Percentiles rank a stretch among this genome's conserved stretches.
Evolutionary conservation across 2,329 filamentous ascomycete genomes (phyloP).

Genomic region (Endoconidiophora laricicola): DNA sequence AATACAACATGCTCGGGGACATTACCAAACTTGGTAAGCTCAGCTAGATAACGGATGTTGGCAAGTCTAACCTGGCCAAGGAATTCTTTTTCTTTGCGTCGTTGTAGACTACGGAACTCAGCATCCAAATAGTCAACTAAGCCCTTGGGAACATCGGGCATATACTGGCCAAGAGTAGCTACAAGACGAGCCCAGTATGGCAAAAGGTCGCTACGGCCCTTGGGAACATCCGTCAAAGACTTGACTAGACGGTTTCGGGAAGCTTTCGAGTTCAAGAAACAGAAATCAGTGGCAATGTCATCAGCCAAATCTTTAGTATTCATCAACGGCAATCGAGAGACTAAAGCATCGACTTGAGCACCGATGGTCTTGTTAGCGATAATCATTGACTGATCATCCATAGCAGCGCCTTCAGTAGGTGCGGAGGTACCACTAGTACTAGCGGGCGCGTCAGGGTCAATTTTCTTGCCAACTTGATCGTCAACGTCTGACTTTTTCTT

Average conservation of each 20-base stretch:
- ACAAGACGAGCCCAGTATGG: conserved; percentile 85
- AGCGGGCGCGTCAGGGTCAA: conserved; percentile 33
- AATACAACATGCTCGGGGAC: conserved; percentile 98
- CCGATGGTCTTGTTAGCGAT: conserved; percentile 97
- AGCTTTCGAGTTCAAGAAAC: conserved; percentile 95
- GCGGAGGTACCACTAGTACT: conserved; percentile 35
- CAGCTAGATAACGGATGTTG: conserved; percentile 94
- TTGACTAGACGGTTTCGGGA: conserved; percentile 90
- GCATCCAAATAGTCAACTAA: conserved; percentile 86
- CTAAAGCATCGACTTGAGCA: conserved; percentile 81
- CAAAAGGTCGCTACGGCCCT: conserved; percentile 78
- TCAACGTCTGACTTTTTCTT: conserved; percentile 79
- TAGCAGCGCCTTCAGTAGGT: conserved; percentile 28
- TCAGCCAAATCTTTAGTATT: conserved; percentile 86
- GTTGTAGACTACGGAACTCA: conserved; percentile 89
- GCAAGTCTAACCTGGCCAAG: conserved; percentile 81
- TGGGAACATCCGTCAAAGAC: conserved; percentile 83
- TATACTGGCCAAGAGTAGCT: conserved; percentile 82
- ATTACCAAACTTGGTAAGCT: conserved; percentile 93
- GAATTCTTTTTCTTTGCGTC: conserved; percentile 95
- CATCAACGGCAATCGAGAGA: conserved; percentile 77
- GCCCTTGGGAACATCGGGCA: conserved; percentile 85
- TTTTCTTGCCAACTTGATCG: conserved; percentile 66
- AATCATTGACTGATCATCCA: conserved; percentile 74
- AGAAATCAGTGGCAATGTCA: conserved; percentile 87